Evolutionary conservation across 805 yeast genomes (phyloP), one percentile per base, ranked within the genome.

Genomic region (Candida sakaeoensis): DNA sequence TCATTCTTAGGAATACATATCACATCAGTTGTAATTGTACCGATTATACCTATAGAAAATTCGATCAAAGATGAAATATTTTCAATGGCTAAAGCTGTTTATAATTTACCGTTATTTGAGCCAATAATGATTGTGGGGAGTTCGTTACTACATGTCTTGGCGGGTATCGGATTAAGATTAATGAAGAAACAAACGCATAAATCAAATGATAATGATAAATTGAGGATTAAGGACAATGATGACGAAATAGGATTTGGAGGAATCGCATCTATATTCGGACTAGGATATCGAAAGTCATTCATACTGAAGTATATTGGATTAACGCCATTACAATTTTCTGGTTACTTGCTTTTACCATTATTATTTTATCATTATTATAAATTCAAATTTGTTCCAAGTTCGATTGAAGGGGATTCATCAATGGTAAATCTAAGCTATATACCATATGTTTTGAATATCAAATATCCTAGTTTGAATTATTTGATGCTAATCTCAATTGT

Each of bases 401-500:
- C 50, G 2, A 62, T 78, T 1, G 85, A 81, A 42, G 89, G 87
- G 1, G 91, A 83, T 55, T 74, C 82, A 2, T 70, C 81, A 1
- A 60, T 74, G 40, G 57, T 85, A 15, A 70, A 63, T 32, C 57
- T 85, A 32, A 72, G 74, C 7, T 82, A 68, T 49, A 63, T 83
- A 8, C 49, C 79, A 0, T 70, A 72, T 44, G 50, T 65, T 21
- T 43, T 53, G 33, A 46, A 44, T 37, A 14, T 39, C 5, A 26
- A 32, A 25, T 25, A 28, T 10, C 45, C 41, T 26, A 23, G 13
- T n/a, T 16, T 19, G 13, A 46, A 46, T 36, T 8, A 23, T 5
- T 8, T 40, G 2, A 37, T 37, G 22, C 17, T 46, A 5, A 9
- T 24, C 7, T 39, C 55, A 3, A 45, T 80, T 25, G 59, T 68